Evolutionary conservation across 345 rosid species (phyloP).

Genomic region (Hirschfeldia incana): DNA sequence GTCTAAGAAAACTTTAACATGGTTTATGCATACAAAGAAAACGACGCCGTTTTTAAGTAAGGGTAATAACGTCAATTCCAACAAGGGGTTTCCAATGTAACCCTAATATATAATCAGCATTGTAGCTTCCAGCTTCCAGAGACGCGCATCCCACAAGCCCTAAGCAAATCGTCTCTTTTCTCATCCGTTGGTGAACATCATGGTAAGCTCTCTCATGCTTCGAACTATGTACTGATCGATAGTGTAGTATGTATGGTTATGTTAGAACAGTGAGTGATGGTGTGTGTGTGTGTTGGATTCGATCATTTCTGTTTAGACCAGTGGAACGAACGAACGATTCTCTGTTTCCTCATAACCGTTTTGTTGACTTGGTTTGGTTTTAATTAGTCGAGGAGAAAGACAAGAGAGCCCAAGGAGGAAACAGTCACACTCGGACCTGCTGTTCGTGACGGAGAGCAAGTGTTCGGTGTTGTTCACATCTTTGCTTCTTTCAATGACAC

Average conservation of each 20-base stretch:
- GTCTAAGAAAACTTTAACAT: neutral
- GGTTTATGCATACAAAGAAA: neutral
- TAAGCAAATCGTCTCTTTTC: neutral
- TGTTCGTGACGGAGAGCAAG: conserved; percentile 75
- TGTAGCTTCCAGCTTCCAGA: neutral
- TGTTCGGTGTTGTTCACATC: conserved; percentile 76
- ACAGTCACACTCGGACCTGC: conserved; percentile 79
- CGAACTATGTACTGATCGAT: neutral
- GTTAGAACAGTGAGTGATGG: too few relatives aligned
- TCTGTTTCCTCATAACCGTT: too few relatives aligned
- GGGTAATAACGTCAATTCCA: conserved; percentile 15
- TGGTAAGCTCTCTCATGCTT: conserved; percentile 25
- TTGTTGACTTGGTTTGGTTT: neutral
- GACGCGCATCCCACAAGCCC: neutral
- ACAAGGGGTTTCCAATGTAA: conserved; percentile 8
- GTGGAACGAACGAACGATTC: too few relatives aligned
- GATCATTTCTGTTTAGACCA: too few relatives aligned
- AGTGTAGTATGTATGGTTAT: too few relatives aligned
- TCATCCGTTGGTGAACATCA: conserved; percentile 27
- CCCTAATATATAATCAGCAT: conserved; percentile 20
- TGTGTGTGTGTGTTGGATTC: too few relatives aligned
- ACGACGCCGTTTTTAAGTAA: conserved; percentile 12
- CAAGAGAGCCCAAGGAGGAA: conserved; percentile 80
- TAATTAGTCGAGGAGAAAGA: conserved; percentile 63
- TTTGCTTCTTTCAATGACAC: conserved; percentile 82